Conservation (phyloP, 148 eudicot genomes). For the Spergularia marina region DNA sequence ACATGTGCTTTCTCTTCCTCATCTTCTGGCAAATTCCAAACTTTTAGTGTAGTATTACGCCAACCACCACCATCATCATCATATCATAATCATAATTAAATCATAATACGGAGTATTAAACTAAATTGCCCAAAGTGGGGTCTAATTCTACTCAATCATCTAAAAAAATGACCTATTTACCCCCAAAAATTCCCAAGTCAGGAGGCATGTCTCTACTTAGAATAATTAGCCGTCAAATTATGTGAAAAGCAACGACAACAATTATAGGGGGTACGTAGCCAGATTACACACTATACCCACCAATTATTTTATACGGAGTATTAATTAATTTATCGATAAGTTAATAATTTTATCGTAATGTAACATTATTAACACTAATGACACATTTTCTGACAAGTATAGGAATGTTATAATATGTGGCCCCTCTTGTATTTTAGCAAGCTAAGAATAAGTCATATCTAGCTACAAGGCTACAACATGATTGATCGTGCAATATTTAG, state of each 20-base stretch:
- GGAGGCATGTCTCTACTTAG: constrained; percentile 18
- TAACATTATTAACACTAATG: background rate
- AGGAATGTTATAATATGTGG: background rate
- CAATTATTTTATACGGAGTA: background rate
- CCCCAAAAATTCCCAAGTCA: constrained; percentile 7
- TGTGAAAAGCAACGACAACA: background rate
- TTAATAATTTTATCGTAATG: background rate
- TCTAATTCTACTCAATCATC: constrained; percentile 5
- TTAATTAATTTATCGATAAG: background rate
- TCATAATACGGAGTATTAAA: background rate
- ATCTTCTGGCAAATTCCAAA: constrained; percentile 11
- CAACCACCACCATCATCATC: background rate
- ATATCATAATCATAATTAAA: too few relatives aligned
- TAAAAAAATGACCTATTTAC: background rate
- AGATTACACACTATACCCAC: background rate
- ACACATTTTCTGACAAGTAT: constrained; percentile 1
- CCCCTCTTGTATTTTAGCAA: background rate
- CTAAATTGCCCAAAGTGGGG: background rate
- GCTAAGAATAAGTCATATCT: background rate
- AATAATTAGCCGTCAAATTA: background rate
- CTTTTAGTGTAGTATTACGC: constrained; percentile 3
- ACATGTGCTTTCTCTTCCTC: constrained; percentile 9
- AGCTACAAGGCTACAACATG: background rate
- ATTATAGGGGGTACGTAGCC: too few relatives aligned
- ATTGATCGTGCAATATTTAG: background rate